Evolutionary conservation across 352 stramenopile species (phyloP).

Genomic region (Phytophthora sp.): DNA sequence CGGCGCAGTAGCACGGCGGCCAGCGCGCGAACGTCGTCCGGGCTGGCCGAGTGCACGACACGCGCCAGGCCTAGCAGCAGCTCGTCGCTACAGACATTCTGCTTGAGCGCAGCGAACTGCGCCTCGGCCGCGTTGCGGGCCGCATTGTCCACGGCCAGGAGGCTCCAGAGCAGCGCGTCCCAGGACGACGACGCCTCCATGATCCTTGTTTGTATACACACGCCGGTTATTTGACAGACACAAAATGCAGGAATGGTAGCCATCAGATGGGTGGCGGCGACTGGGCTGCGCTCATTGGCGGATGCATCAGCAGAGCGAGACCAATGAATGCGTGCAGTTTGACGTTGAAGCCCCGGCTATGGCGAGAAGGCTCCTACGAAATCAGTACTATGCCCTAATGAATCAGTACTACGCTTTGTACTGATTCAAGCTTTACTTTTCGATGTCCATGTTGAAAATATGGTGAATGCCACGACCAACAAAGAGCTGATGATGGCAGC

Average conservation of each 20-base stretch:
- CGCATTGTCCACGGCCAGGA: constrained; percentile 77
- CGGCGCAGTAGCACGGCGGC: constrained; percentile 78
- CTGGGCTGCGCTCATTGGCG: neutral
- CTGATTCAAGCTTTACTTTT: too few relatives aligned
- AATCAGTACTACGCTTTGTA: too few relatives aligned
- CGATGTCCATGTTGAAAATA: too few relatives aligned
- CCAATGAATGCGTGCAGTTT: neutral
- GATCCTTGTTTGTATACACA: constrained; percentile 8
- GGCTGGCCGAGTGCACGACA: constrained; percentile 61
- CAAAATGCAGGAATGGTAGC: constrained; percentile 10
- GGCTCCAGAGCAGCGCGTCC: constrained; percentile 73
- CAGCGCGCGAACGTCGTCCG: constrained; percentile 75
- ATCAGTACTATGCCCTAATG: too few relatives aligned
- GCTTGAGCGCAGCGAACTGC: constrained; percentile 67
- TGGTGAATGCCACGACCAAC: too few relatives aligned
- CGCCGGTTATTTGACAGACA: neutral
- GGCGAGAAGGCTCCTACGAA: too few relatives aligned
- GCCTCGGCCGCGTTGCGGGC: constrained; percentile 71
- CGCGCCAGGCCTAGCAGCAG: constrained; percentile 61
- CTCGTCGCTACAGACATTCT: constrained; percentile 54
- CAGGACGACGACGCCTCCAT: constrained; percentile 33
- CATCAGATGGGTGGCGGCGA: constrained; percentile 8
- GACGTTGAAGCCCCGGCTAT: too few relatives aligned
- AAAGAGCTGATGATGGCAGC: too few relatives aligned
- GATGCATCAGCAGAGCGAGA: neutral